Percentiles rank a stretch among this genome's conserved stretches.
These are phyloP conservation scores for Hypoxylon crocopeplum DNA, from an alignment of 495 filamentous ascomycete species.

Conservation along the genomic window DNA sequence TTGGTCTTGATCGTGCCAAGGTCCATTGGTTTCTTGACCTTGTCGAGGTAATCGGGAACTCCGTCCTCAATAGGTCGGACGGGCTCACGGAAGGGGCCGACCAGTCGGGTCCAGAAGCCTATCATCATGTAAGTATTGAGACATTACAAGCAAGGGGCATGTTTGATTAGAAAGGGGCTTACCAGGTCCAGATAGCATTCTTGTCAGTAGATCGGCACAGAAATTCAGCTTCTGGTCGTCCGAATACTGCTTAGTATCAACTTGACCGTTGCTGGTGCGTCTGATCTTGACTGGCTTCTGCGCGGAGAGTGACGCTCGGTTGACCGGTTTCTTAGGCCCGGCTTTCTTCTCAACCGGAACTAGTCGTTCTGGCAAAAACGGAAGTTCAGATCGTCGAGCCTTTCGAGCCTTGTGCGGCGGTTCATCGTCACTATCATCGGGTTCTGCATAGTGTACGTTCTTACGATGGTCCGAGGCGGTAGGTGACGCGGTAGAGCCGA, in stretches of 20 bases:
- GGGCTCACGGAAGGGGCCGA: slow-evolving; percentile 58
- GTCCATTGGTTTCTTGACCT: slow-evolving; percentile 57
- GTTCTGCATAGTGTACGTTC: slow-evolving; percentile 49
- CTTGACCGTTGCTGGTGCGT: slow-evolving; percentile 25
- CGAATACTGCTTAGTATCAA: slow-evolving; percentile 40
- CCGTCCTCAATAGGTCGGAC: slow-evolving; percentile 53
- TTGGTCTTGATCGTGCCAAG: slow-evolving; percentile 57
- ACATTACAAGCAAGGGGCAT: neutral
- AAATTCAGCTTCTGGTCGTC: slow-evolving; percentile 57
- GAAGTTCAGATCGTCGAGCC: slow-evolving; percentile 46
- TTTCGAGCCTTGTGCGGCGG: slow-evolving; percentile 41
- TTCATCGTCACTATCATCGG: slow-evolving; percentile 42
- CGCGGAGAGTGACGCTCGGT: slow-evolving; percentile 36
- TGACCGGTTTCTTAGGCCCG: slow-evolving; percentile 33
- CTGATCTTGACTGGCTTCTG: slow-evolving; percentile 44
- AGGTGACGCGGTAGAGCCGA: slow-evolving; percentile 27
- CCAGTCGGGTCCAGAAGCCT: slow-evolving; percentile 66
- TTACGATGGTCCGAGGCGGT: slow-evolving; percentile 37
- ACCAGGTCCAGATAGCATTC: slow-evolving; percentile 63
- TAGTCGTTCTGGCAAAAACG: slow-evolving; percentile 29
- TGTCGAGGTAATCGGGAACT: slow-evolving; percentile 56
- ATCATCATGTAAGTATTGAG: slow-evolving; percentile 10
- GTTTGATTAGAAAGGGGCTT: slow-evolving; percentile 24
- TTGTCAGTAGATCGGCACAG: slow-evolving; percentile 57
- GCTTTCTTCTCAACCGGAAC: slow-evolving; percentile 12